Evolutionary conservation across 1,284 basidiomycete species (phyloP), one percentile per base, ranked within the genome.

Genomic region (Thelephora terrestris): DNA sequence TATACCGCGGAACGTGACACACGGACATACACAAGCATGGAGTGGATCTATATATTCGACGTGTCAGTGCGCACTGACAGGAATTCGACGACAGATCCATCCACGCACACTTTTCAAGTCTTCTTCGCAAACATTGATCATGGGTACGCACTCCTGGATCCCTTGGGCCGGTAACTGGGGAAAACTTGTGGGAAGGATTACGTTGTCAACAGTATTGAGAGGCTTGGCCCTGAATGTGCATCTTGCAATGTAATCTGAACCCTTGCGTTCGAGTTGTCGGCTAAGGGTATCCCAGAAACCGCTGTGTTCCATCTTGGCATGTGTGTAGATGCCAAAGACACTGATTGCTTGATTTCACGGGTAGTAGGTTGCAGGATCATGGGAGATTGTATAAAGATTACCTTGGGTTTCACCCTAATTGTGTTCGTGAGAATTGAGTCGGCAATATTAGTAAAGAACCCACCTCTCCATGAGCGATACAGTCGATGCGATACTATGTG

Each of bases 401-500:
- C 80, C 75, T 71, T 82, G 79, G 40, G 66, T 62, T 51, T 81
- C 78, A 10, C 67, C 59, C 79, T 63, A 27, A n/a, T n/a, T n/a
- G n/a, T n/a, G n/a, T n/a, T n/a, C n/a, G n/a, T n/a, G n/a, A n/a
- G n/a, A n/a, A n/a, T n/a, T n/a, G n/a, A n/a, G n/a, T n/a, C n/a
- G n/a, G n/a, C n/a, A n/a, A n/a, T n/a, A n/a, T n/a, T n/a, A n/a
- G n/a, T n/a, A n/a, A n/a, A n/a, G n/a, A n/a, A 45, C 39, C 6
- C 25, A 27, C 14, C 38, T 74, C 71, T 40, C 70, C 71, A 45
- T 79, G 74, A 0, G 73, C 68, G 5, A 76, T 58, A 40, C 78
- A 76, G 50, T 84, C 81, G 1, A 84, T 61, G 62, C 81, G 79
- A 58, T 84, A 84, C 81, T 84, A 47, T n/a, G n/a, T n/a, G n/a